Percentiles rank a stretch among this genome's conserved stretches.
phyloP scores from a whole-genome alignment of 2,329 filamentous ascomycete species.

The Penicillium thymicola region DNA sequence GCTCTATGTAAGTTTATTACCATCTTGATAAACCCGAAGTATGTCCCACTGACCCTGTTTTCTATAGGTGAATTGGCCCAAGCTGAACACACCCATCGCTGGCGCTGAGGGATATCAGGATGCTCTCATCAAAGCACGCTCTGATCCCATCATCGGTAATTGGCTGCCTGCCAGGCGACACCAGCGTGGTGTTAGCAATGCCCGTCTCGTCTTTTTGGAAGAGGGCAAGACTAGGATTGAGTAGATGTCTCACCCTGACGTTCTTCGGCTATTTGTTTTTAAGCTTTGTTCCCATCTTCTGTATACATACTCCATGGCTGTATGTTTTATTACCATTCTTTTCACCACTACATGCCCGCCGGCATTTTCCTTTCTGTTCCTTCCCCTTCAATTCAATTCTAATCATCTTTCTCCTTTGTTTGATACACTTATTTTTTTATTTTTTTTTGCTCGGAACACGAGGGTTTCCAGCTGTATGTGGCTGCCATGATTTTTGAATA shows the following conservation, averaged over 20 bases:
- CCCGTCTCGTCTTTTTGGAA: constrained; percentile 78
- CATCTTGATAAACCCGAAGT: neutral
- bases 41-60: constrained; percentile 3
- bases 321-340: constrained; percentile 16
- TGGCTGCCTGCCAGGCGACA: constrained; percentile 63
- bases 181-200: constrained; percentile 79
- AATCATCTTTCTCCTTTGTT: neutral
- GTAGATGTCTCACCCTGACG: constrained; percentile 22
- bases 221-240: constrained; percentile 99
- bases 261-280: neutral
- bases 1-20: constrained; percentile 72
- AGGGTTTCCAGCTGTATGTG: neutral
- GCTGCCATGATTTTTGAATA: too few species aligned
- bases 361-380: neutral
- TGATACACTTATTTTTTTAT: neutral
- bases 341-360: neutral
- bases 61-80: constrained; percentile 91
- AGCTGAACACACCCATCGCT: constrained; percentile 83
- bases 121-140: constrained; percentile 74
- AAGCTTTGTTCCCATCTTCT: constrained; percentile 7
- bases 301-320: constrained; percentile 18
- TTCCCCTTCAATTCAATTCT: neutral
- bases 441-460: neutral
- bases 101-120: constrained; percentile 86
- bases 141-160: constrained; percentile 75